phyloP scores from a whole-genome alignment of 768 basidiomycete genomes.

The Terana coerulea region DNA sequence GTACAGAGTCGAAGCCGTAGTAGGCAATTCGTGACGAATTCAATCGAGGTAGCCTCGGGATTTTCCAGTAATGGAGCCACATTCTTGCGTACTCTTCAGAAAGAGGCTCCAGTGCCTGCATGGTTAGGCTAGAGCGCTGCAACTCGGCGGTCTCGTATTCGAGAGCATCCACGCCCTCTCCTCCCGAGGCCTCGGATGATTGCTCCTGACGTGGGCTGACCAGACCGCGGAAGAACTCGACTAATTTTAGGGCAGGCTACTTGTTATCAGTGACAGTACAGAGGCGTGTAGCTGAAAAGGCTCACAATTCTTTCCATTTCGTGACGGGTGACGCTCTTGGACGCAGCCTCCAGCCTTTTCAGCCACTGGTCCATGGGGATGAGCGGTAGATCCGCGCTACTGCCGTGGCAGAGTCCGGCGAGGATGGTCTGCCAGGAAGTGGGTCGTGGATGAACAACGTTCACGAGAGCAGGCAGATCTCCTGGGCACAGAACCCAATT shows the following conservation, averaged over 20 bases:
- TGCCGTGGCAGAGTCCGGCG: not conserved
- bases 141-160: not conserved
- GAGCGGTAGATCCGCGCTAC: not conserved
- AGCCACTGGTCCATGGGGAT: constrained; percentile 8
- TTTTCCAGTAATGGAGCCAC: constrained; percentile 9
- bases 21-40: too few species aligned
- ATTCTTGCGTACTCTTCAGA: not conserved
- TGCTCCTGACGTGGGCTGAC: not conserved
- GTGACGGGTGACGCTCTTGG: not conserved
- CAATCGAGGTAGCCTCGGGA: not conserved
- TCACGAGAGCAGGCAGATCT: constrained; percentile 4
- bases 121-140: not conserved
- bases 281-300: not conserved
- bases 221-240: constrained; percentile 9
- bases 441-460: constrained; percentile 10
- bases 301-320: constrained; percentile 7
- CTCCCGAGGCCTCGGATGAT: not conserved
- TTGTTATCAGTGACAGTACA: not conserved
- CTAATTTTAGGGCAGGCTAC: constrained; percentile 9
- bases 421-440: constrained; percentile 3
- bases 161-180: not conserved
- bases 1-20: too few species aligned
- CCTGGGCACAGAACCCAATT: not conserved
- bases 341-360: constrained; percentile 1
- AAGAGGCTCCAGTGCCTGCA: not conserved